Evolutionary conservation across 2,329 filamentous ascomycete genomes (phyloP), one percentile per base, ranked within the genome.

Genomic region (Claviceps capensis): DNA sequence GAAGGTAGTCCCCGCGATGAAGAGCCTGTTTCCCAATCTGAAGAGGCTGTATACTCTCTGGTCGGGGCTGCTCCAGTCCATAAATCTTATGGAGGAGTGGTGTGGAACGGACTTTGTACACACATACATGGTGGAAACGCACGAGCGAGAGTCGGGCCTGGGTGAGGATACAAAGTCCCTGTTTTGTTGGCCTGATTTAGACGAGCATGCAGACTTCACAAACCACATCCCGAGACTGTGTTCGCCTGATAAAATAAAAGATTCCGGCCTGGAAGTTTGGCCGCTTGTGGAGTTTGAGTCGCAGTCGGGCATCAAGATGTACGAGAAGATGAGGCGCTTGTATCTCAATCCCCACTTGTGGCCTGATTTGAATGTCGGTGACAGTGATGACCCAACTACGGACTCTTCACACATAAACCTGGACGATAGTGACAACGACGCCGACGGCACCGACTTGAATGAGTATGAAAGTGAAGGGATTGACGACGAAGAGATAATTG

Each of bases 391-490:
- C 3, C 53, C 57, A 8, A 50, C 43, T 7, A 23, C 5, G 11
- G 23, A 30, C 2, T 49, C 26, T 9, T 11, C 30, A 34, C 30
- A 34, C 4, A 34, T 34, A 34, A 34, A 4, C 9, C 3, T 34
- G 8, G 7, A 47, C 41, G 42, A 52, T 3, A 48, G 47, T 1
- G 50, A 50, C 13, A 45, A 55, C 4, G 13, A 14, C n/a, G 56
- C 57, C 4, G 53, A 53, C 0, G 53, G 57, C 0, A 52, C 54
- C 0, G 58, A 61, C 0, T 52, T 56, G 2, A 58, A 68, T 34
- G 61, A 65, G 45, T 70, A 71, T 16, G 69, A 71, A 41, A 68
- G 67, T 44, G 67, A 69, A 0, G 67, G 66, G 0, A 69, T 71
- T 6, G 67, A 70, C 40, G 67, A 70, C 47, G 59, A 51, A 1